A percentile compares a stretch with the other conserved stretches of the same genome.
phyloP scores from a whole-genome alignment of 2,329 filamentous ascomycete species.

The Xylaria sp. region DNA sequence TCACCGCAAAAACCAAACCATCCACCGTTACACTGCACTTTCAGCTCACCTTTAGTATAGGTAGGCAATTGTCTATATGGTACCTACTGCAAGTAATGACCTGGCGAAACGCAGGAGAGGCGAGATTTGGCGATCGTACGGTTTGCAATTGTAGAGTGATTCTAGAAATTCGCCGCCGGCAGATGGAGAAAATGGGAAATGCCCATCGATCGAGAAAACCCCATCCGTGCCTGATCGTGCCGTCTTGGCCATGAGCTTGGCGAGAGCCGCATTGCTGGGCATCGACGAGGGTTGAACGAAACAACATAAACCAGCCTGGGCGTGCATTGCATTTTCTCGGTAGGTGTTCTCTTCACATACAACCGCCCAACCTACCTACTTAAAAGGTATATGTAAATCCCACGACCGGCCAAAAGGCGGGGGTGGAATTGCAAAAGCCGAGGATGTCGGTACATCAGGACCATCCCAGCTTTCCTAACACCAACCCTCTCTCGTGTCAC shows the following conservation, averaged over 20 bases:
- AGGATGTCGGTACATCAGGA: background rate
- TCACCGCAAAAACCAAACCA: constrained; percentile 13
- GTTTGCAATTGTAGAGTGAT: background rate
- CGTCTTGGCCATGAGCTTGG: constrained; percentile 38
- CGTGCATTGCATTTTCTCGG: constrained; percentile 9
- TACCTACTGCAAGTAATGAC: background rate
- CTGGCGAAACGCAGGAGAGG: background rate
- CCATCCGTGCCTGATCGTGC: constrained; percentile 35
- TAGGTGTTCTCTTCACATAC: background rate
- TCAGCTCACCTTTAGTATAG: background rate
- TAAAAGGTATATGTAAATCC: background rate
- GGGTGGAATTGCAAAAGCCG: background rate
- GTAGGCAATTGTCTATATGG: background rate
- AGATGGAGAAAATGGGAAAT: constrained; percentile 2
- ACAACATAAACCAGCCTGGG: constrained; percentile 4
- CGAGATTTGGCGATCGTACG: background rate
- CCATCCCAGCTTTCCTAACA: background rate
- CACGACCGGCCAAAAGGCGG: background rate
- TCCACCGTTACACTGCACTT: background rate
- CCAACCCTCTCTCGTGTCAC: background rate
- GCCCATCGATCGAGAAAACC: constrained; percentile 26
- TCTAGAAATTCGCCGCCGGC: background rate
- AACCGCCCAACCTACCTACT: background rate
- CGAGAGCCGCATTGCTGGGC: constrained; percentile 39
- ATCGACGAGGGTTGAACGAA: constrained; percentile 7